These are phyloP conservation scores for Linnemannia exigua DNA, from an alignment of 192 early-diverging fungal species.

Conservation along the genomic window DNA sequence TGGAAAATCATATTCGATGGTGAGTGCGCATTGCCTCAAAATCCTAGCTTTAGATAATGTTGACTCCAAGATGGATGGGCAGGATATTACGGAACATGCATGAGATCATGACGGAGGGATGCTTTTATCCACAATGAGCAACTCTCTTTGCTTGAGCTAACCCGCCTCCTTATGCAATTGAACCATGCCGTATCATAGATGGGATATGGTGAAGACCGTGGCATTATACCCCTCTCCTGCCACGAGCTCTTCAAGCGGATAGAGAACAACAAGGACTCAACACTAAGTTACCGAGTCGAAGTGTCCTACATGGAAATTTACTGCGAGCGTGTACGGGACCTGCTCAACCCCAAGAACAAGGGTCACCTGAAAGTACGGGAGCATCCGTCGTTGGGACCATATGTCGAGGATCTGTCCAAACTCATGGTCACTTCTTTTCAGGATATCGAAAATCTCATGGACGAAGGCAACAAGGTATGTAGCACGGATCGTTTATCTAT, in stretches of 20 bases:
- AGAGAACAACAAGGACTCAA: conserved; percentile 55
- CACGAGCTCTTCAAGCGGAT: conserved; percentile 83
- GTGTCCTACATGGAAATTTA: conserved; percentile 96
- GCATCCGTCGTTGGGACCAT: conserved; percentile 85
- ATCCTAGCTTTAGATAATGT: no score
- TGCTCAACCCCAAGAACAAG: conserved; percentile 81
- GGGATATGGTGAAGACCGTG: conserved; percentile 82
- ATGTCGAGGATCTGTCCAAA: conserved; percentile 93
- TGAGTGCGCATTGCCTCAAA: conserved; percentile 12
- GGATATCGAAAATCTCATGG: conserved; percentile 82
- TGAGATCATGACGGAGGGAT: neutral
- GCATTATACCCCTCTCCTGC: conserved; percentile 90
- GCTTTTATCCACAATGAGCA: neutral
- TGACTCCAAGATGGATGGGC: neutral
- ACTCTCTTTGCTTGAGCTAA: neutral
- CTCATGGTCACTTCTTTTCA: conserved; percentile 82
- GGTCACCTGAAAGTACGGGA: conserved; percentile 85
- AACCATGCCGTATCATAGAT: conserved; percentile 57
- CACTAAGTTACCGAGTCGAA: conserved; percentile 74
- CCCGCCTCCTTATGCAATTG: neutral
- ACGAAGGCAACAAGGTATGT: conserved; percentile 82
- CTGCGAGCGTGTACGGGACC: conserved; percentile 86
- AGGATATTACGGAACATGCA: conserved; percentile 1
- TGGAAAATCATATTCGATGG: conserved; percentile 80
- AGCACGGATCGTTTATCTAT: neutral